Conservation (phyloP, 192 early-diverging fungal species). For the Podila epigama region DNA sequence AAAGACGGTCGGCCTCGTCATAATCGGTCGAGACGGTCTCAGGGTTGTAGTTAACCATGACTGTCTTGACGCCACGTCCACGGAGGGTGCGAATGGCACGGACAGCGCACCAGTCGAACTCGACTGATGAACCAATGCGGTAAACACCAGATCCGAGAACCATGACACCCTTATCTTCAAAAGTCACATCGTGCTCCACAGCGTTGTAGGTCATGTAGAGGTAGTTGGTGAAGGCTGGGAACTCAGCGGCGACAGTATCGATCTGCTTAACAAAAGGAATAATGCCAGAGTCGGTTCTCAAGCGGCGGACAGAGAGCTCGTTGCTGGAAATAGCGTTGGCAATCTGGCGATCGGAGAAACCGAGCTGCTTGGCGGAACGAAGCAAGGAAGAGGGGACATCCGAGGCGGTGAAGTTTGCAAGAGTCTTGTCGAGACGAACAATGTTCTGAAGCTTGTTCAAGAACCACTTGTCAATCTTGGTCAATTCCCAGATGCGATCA, state of each 20-base stretch:
- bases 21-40: conserved; percentile 99
- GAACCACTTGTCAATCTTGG: conserved; percentile 97
- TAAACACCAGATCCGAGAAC: conserved; percentile 98
- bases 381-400: conserved; percentile 68
- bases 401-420: conserved; percentile 63
- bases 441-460: conserved; percentile 91
- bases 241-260: conserved; percentile 98
- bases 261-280: conserved; percentile 98
- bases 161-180: conserved; percentile 95
- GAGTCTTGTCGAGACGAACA: conserved; percentile 77
- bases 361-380: conserved; percentile 88
- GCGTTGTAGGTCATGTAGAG: conserved; percentile 99
- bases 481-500: conserved; percentile 89
- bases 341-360: conserved; percentile 95
- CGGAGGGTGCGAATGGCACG: conserved; percentile 94
- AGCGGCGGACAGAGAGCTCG: conserved; percentile 89
- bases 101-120: conserved; percentile 99
- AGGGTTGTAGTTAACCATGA: conserved; percentile 99
- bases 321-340: conserved; percentile 70
- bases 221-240: conserved; percentile 98
- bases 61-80: conserved; percentile 85
- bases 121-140: conserved; percentile 97
- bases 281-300: conserved; percentile 80
- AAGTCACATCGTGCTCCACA: conserved; percentile 87
- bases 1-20: conserved; percentile 97